These are phyloP conservation scores for Corylus avellana DNA, from an alignment of 306 rosid species.

Conservation along the genomic window DNA sequence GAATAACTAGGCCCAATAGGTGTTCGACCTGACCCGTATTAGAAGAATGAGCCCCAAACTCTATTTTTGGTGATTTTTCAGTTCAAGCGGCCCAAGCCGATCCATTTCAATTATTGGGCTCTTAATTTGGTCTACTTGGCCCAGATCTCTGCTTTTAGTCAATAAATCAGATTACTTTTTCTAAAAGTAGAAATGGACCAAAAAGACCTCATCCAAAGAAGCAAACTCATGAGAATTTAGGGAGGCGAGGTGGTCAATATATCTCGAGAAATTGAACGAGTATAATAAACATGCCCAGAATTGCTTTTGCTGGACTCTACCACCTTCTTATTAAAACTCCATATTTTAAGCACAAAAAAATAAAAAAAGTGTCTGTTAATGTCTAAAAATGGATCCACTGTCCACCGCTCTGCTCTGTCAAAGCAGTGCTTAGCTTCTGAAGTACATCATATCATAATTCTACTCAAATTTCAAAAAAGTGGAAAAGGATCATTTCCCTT, in stretches of 20 bases:
- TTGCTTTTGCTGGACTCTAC: conserved; percentile 24
- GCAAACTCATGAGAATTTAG: not conserved
- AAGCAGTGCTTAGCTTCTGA: conserved; percentile 52
- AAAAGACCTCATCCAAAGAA: not conserved
- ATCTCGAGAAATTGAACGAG: conserved; percentile 12
- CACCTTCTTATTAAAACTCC: conserved; percentile 25
- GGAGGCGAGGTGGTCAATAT: not conserved
- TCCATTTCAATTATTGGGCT: too few relatives aligned
- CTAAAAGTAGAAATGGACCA: not conserved
- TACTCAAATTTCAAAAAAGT: conserved; percentile 31
- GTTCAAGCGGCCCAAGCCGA: too few relatives aligned
- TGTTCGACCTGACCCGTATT: too few relatives aligned
- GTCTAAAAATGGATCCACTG: conserved; percentile 24
- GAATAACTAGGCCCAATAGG: too few relatives aligned
- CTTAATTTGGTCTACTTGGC: too few relatives aligned
- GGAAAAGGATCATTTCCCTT: conserved; percentile 44
- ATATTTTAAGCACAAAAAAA: not conserved
- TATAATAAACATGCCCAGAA: not conserved
- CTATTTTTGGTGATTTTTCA: too few relatives aligned
- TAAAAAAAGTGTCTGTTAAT: conserved; percentile 1
- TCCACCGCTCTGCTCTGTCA: conserved; percentile 42
- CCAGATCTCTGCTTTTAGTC: too few relatives aligned
- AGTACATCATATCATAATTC: conserved; percentile 28
- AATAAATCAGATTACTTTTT: too few relatives aligned
- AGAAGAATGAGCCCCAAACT: too few relatives aligned